These are phyloP conservation scores for Withania somnifera DNA, from an alignment of 305 asterid genomes.

Conservation along the genomic window DNA sequence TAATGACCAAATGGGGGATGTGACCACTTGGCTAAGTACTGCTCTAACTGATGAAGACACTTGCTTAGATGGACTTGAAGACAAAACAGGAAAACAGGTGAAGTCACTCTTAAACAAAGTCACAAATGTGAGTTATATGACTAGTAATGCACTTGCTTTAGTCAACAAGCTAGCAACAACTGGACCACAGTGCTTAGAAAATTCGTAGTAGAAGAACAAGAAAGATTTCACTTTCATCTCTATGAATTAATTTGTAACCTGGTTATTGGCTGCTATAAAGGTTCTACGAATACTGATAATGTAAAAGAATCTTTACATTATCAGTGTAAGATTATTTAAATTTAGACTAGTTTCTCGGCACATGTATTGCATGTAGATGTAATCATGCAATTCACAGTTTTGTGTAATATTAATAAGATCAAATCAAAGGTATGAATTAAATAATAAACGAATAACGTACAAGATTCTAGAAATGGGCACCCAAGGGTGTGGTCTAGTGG, in stretches of 20 bases:
- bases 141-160: slow-evolving; percentile 71
- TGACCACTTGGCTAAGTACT: slow-evolving; percentile 62
- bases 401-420: neutral
- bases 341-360: neutral
- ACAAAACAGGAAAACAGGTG: slow-evolving; percentile 15
- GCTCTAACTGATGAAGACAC: slow-evolving; percentile 71
- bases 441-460: too few relatives aligned
- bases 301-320: neutral
- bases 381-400: neutral
- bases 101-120: slow-evolving; percentile 21
- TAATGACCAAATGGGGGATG: slow-evolving; percentile 44
- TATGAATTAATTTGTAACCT: too few relatives aligned
- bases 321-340: neutral
- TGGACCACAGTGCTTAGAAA: slow-evolving; percentile 23
- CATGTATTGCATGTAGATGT: neutral
- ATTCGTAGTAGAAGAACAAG: neutral
- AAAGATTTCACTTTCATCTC: too few relatives aligned
- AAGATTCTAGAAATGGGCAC: too few relatives aligned
- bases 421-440: too few relatives aligned
- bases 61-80: slow-evolving; percentile 49
- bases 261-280: neutral
- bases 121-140: slow-evolving; percentile 29
- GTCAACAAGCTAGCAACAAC: slow-evolving; percentile 50
- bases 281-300: neutral
- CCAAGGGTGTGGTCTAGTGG: too few relatives aligned